Evolutionary conservation across 805 yeast species (phyloP), one percentile per base, ranked within the genome.

Genomic region (Metschnikowia noctiluminum): DNA sequence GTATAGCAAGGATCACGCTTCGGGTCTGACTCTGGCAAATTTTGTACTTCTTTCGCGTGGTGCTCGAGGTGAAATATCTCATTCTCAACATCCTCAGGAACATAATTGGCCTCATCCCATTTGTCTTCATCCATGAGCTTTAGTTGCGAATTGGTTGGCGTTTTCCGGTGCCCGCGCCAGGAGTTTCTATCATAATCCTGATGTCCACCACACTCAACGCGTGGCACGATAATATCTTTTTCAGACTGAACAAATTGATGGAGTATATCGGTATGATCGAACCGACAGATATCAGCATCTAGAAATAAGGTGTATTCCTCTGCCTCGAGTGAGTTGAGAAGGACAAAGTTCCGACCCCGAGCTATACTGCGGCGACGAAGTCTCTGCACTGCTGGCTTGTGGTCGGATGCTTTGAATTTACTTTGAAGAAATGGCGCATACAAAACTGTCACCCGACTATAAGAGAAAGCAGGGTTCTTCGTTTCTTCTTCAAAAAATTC

Each of bases 111-210:
- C n/a, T 60, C 43, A 1, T 61, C 64, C 69, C 71, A 68, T 14
- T 49, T 35, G 31, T 46, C 51, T 28, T 42, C 38, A 28, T 53
- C 48, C 54, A 49, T 50, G 31, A 55, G 51, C 13, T 34, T 35
- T 13, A 56, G 49, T 12, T 53, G 51, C 8, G 31, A 28, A 21
- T 57, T 57, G 5, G 52, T 46, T 3, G 77, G 77, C 31, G 45
- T 60, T 7, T 64, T 63, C 49, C 77, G 59, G 37, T 58, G 55
- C 1, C 77, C 76, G n/a, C 60, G 54, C 77, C 77, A 71, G 0
- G 74, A 63, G 53, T 71, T 71, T 43, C 53, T 62, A 52, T 72
- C 77, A 49, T 71, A 71, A 49, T 72, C 77, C 9, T 34, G 38
- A 30, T 49, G 43, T 1, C 55, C 61, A 3, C 64, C 66, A 31